phyloP scores from a whole-genome alignment of 1,284 basidiomycete genomes.

The Cerrena zonata region DNA sequence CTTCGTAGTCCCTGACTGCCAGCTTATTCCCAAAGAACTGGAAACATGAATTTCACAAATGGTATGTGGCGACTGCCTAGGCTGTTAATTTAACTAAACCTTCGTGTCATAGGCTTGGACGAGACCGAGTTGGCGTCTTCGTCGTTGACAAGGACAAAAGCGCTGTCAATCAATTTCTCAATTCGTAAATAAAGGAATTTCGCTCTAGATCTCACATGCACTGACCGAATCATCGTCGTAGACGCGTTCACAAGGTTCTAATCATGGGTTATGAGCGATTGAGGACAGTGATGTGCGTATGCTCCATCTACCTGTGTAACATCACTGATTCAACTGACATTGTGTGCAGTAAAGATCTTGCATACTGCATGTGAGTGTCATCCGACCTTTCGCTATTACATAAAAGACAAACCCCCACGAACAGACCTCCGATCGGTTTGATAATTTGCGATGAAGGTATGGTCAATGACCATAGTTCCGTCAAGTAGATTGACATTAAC shows the following conservation, averaged over 20 bases:
- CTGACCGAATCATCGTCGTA: conserved; percentile 22
- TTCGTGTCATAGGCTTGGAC: conserved; percentile 54
- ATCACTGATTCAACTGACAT: background rate
- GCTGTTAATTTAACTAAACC: no score
- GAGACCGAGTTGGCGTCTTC: conserved; percentile 74
- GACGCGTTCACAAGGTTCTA: conserved; percentile 77
- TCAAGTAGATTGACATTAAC: background rate
- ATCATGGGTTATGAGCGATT: conserved; percentile 95
- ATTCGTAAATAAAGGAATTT: conserved; percentile 55
- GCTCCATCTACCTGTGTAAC: no score
- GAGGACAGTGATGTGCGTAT: conserved; percentile 66
- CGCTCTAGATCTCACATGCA: background rate
- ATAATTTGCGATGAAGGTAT: conserved; percentile 93
- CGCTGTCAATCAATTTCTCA: conserved; percentile 68
- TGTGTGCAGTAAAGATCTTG: conserved; percentile 46
- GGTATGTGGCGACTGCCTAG: no score
- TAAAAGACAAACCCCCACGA: background rate
- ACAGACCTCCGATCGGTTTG: conserved; percentile 81
- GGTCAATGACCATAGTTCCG: no score
- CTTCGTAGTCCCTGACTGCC: no score
- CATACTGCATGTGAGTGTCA: conserved; percentile 48
- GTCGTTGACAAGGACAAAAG: conserved; percentile 76
- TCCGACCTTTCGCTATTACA: background rate
- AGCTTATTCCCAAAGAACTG: conserved; percentile 68
- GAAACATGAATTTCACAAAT: conserved; percentile 93